A percentile compares a stretch with the other conserved stretches of the same genome.
Evolutionary conservation across 805 yeast species (phyloP).

Genomic region (Wickerhamiella spandovensis): DNA sequence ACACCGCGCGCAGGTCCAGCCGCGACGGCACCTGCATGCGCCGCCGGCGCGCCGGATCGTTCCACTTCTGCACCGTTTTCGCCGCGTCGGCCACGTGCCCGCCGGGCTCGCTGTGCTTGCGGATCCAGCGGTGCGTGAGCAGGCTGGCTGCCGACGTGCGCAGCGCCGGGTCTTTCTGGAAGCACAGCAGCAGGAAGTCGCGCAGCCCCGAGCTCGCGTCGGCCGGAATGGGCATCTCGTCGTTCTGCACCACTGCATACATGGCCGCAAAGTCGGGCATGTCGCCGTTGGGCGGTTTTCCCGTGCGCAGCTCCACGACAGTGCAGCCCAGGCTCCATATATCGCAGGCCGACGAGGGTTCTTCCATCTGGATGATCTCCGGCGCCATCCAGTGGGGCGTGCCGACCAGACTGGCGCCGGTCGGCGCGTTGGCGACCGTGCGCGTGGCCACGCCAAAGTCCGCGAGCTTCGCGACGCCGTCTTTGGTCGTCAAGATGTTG

Average conservation of each 20-base stretch:
- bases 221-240: constrained; percentile 41
- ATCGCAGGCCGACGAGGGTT: constrained; percentile 74
- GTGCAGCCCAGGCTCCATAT: constrained; percentile 88
- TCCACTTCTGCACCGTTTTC: constrained; percentile 21
- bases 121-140: constrained; percentile 50
- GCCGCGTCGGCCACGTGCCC: constrained; percentile 13
- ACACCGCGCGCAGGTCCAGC: constrained; percentile 10
- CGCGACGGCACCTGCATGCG: constrained; percentile 15
- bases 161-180: constrained; percentile 51
- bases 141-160: constrained; percentile 45
- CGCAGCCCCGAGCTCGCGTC: constrained; percentile 28
- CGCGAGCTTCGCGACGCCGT: constrained; percentile 55
- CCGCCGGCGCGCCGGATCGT: constrained; percentile 13
- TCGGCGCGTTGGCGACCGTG: constrained; percentile 17
- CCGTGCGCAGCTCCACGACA: constrained; percentile 71
- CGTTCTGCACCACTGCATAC: constrained; percentile 71
- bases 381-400: constrained; percentile 99
- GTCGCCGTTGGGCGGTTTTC: constrained; percentile 76
- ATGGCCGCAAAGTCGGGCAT: constrained; percentile 64
- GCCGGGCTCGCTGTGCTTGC: constrained; percentile 12
- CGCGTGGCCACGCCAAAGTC: constrained; percentile 68
- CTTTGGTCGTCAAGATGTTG: constrained; percentile 47
- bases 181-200: constrained; percentile 55
- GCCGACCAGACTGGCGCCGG: constrained; percentile 36
- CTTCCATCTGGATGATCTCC: constrained; percentile 67